A percentile compares a stretch with the other conserved stretches of the same genome.
These are phyloP conservation scores for Globisporangium radiosum DNA, from an alignment of 352 stramenopile genomes.

Conservation along the genomic window DNA sequence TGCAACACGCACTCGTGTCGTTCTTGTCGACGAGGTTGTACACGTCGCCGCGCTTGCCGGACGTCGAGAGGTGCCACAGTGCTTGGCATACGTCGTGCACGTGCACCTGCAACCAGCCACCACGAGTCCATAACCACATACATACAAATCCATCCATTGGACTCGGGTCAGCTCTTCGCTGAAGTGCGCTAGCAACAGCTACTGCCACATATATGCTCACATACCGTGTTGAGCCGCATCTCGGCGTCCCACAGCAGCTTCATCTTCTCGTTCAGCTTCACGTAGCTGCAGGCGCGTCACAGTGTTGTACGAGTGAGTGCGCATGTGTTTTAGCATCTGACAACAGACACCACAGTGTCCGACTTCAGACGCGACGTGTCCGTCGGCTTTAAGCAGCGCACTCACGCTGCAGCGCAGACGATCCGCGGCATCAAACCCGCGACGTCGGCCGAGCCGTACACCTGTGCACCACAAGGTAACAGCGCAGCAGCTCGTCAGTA, in stretches of 20 bases:
- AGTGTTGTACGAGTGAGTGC: no score
- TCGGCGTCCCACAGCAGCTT: slow-evolving; percentile 83
- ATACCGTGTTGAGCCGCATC: slow-evolving; percentile 84
- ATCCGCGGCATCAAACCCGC: slow-evolving; percentile 82
- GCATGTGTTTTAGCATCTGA: no score
- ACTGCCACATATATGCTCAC: neutral
- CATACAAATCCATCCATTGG: no score
- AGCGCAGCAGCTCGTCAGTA: no score
- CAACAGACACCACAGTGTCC: neutral
- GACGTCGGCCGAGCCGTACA: slow-evolving; percentile 76
- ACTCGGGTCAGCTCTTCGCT: no score
- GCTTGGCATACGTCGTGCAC: slow-evolving; percentile 73
- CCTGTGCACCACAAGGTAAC: slow-evolving; percentile 16
- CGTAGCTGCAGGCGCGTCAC: slow-evolving; percentile 33
- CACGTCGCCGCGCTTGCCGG: slow-evolving; percentile 43
- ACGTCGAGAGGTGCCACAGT: slow-evolving; percentile 64
- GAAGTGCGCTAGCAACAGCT: no score
- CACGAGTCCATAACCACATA: no score
- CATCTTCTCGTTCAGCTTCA: slow-evolving; percentile 84
- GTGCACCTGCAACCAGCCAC: slow-evolving; percentile 41
- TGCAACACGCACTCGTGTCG: slow-evolving; percentile 60
- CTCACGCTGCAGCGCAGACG: slow-evolving; percentile 76
- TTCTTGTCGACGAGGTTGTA: slow-evolving; percentile 87
- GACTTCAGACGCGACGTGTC: neutral
- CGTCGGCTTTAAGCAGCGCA: neutral